Base-by-base conservation (phyloP, 257 asterid species). In the Nicotiana obtusifolia region DNA sequence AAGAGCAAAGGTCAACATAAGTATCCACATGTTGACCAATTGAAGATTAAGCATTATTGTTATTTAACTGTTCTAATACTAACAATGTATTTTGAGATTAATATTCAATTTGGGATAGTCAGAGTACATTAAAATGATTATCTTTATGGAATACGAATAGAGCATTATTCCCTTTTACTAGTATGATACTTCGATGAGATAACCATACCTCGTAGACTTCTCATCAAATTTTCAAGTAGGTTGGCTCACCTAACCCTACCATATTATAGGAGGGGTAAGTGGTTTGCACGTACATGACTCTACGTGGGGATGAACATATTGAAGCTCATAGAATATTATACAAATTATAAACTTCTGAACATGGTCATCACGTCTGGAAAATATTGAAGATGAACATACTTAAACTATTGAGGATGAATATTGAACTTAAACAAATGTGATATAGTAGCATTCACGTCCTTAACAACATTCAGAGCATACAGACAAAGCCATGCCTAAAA, bases 401-500 rank as follows among this genome's bases (percentile, higher is more conserved):
- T n/a, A n/a, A n/a, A n/a, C n/a, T n/a, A n/a, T n/a, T 62, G 41
- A 78, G 82, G 81, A 83, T 69, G 64, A 71, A 53, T 30, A 41
- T 22, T 26, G 64, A 77, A 77, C 49, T 69, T 68, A 66, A 8
- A 26, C 41, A 20, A 30, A 86, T 69, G 22, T 30, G 77, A 26
- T 33, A 82, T 84, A 85, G 91, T 88, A 81, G 89, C 59, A 24
- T 89, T 88, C 97, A 91, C 95, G 95, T 91, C 75, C 77, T 9
- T 82, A 67, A 79, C 82, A 56, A 82, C 28, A 83, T 30, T 69
- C 69, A 71, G 75, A 69, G 80, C 57, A 71, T 65, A 62, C 60
- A 82, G 41, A 77, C 35, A 64, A 28, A 78, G 35, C 75, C 69
- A 11, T 17, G 57, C 28, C 82, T 77, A 80, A 61, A 78, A 64